Percentiles rank a stretch among this genome's conserved stretches.
phyloP scores from a whole-genome alignment of 2,329 filamentous ascomycete species.

The Dactylellina parvicollis region DNA sequence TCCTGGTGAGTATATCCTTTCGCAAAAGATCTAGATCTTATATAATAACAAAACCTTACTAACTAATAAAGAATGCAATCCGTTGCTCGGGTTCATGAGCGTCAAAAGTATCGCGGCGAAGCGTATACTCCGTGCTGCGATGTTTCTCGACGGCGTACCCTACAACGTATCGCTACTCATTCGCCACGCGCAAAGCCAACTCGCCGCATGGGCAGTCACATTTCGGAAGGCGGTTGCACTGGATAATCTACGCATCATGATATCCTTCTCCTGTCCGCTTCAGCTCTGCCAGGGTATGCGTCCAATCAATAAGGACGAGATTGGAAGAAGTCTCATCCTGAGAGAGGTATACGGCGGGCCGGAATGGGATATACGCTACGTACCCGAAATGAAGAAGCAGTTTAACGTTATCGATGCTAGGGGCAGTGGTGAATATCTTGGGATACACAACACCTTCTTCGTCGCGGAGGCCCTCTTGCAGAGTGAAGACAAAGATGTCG shows the following conservation, averaged over 20 bases:
- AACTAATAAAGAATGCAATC: background rate
- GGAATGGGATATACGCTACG: background rate
- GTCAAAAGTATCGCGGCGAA: background rate
- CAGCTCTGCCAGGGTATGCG: background rate
- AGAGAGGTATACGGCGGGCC: conserved; percentile 5
- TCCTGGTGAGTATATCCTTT: background rate
- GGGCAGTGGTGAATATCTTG: background rate
- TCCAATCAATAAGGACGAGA: background rate
- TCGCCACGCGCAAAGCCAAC: background rate
- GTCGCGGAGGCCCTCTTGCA: background rate
- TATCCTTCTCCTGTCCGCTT: background rate
- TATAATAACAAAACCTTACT: background rate
- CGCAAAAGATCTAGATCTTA: background rate
- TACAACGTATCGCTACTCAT: background rate
- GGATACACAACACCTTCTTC: background rate
- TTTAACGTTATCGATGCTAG: conserved; percentile 1
- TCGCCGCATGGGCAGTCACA: background rate
- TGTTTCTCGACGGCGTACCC: no score
- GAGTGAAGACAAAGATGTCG: background rate
- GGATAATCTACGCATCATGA: background rate
- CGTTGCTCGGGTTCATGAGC: background rate
- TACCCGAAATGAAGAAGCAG: background rate
- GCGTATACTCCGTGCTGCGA: background rate
- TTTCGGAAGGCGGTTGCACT: background rate
- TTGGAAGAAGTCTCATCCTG: background rate